Percentiles rank a stretch among this genome's conserved stretches.
phyloP scores from a whole-genome alignment of 2,329 filamentous ascomycete genomes.

The Laburnicola sp. region DNA sequence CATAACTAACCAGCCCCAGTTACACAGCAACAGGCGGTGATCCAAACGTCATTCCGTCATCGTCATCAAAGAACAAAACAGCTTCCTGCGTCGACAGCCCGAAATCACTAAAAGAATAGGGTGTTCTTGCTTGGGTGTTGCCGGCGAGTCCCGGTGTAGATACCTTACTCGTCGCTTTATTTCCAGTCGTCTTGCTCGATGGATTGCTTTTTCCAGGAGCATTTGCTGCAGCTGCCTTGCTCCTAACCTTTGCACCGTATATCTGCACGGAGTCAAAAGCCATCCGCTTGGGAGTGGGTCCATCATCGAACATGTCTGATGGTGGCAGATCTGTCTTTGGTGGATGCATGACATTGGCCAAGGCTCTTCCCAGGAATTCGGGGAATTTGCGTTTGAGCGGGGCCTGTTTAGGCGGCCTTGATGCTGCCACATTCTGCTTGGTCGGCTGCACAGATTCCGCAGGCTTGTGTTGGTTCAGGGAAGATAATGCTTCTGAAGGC shows the following conservation, averaged over 20 bases:
- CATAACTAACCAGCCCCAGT: not conserved
- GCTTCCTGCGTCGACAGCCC: constrained; percentile 33
- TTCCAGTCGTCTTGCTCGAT: not conserved
- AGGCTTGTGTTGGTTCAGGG: not conserved
- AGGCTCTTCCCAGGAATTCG: not conserved
- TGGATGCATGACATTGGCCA: not conserved
- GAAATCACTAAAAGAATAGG: constrained; percentile 19
- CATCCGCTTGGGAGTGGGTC: not conserved
- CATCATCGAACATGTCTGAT: not conserved
- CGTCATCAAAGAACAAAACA: constrained; percentile 32
- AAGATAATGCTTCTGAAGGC: not conserved
- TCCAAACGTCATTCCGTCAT: constrained; percentile 17
- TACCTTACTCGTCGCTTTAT: not conserved
- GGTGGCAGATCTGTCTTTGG: not conserved
- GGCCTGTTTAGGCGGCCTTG: not conserved
- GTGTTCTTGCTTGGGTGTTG: not conserved
- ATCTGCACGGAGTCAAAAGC: not conserved
- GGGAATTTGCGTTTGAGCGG: not conserved
- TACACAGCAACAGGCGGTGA: constrained; percentile 26
- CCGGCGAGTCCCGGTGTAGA: not conserved
- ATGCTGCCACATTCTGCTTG: not conserved
- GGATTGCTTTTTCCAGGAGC: no score
- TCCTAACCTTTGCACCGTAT: not conserved
- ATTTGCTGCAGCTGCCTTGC: not conserved
- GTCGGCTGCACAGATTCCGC: no score